Evolutionary conservation across 176 grass and related monocot species (phyloP).

Genomic region (Pontederia paniculata): DNA sequence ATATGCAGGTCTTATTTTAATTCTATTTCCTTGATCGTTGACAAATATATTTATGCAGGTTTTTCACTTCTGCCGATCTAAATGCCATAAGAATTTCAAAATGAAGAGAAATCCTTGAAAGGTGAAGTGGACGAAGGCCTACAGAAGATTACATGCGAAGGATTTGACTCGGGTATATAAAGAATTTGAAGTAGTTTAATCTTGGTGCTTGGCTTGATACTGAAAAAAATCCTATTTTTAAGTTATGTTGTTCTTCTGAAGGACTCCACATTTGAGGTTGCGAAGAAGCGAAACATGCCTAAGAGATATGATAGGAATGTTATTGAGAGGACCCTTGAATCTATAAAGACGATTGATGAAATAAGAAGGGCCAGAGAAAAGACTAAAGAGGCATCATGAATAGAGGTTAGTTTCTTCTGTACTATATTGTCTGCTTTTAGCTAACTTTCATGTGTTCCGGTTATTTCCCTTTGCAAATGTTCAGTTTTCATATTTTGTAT

Average conservation of each 20-base stretch:
- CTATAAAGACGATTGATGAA: slow-evolving; percentile 62
- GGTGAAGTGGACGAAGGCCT: slow-evolving; percentile 95
- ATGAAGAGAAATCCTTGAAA: slow-evolving; percentile 99
- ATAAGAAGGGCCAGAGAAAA: slow-evolving; percentile 41
- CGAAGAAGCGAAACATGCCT: slow-evolving; percentile 85
- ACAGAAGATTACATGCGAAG: slow-evolving; percentile 65
- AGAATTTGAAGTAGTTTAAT: no score
- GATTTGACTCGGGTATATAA: slow-evolving; percentile 69
- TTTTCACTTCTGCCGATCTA: slow-evolving; percentile 85
- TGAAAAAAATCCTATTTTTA: no score
- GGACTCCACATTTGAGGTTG: slow-evolving; percentile 90
- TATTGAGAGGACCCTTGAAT: slow-evolving; percentile 45
- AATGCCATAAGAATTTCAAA: slow-evolving; percentile 99
- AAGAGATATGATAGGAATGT: slow-evolving; percentile 73
- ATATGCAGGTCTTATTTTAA: neutral
- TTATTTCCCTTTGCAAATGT: neutral
- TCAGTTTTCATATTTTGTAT: neutral
- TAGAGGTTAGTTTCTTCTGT: slow-evolving; percentile 30
- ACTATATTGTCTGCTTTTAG: neutral
- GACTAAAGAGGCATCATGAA: slow-evolving; percentile 45
- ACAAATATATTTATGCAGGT: slow-evolving; percentile 29
- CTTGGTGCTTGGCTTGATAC: no score
- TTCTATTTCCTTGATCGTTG: no score
- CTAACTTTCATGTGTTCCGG: neutral
- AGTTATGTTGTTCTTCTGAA: slow-evolving; percentile 3